Conservation (phyloP, 2,329 filamentous ascomycete genomes). For the Hymenoscyphus albidus region DNA sequence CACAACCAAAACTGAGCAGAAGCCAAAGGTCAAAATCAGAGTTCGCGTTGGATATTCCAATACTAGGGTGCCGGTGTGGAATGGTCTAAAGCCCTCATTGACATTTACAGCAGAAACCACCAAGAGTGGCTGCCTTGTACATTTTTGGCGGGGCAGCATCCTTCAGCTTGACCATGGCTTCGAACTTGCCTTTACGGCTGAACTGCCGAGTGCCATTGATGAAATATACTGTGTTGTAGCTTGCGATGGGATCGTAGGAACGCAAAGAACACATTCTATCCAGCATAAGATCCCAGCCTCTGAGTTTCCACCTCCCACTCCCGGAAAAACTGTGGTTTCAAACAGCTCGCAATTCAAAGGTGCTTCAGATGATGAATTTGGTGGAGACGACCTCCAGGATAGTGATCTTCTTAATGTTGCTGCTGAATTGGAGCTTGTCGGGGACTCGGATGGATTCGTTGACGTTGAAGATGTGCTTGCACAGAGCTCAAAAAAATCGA, state of each 20-base stretch:
- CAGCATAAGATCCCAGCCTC: slow-evolving; percentile 34
- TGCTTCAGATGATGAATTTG: slow-evolving; percentile 27
- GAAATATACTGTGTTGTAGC: slow-evolving; percentile 66
- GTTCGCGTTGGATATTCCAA: slow-evolving; percentile 71
- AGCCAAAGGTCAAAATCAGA: slow-evolving; percentile 58
- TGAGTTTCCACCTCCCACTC: slow-evolving; percentile 31
- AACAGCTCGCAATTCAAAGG: slow-evolving; percentile 5
- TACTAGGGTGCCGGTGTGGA: slow-evolving; percentile 58
- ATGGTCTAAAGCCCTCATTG: slow-evolving; percentile 60
- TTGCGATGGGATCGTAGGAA: slow-evolving; percentile 79
- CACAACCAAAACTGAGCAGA: slow-evolving; percentile 36
- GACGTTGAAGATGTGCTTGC: slow-evolving; percentile 51
- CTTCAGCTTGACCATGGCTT: slow-evolving; percentile 57
- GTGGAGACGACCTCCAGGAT: slow-evolving; percentile 38
- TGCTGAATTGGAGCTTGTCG: slow-evolving; percentile 23
- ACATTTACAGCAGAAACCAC: slow-evolving; percentile 72
- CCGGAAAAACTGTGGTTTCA: background rate
- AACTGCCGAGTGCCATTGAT: slow-evolving; percentile 51
- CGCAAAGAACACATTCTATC: slow-evolving; percentile 33
- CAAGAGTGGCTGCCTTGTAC: slow-evolving; percentile 59
- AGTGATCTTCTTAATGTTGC: slow-evolving; percentile 40
- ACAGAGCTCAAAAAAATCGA: background rate
- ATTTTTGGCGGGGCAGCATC: slow-evolving; percentile 64
- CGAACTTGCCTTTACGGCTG: slow-evolving; percentile 56
- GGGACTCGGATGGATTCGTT: slow-evolving; percentile 44